Conservation (phyloP, 768 basidiomycete genomes). For the Rhodotorula taiwanensis region DNA sequence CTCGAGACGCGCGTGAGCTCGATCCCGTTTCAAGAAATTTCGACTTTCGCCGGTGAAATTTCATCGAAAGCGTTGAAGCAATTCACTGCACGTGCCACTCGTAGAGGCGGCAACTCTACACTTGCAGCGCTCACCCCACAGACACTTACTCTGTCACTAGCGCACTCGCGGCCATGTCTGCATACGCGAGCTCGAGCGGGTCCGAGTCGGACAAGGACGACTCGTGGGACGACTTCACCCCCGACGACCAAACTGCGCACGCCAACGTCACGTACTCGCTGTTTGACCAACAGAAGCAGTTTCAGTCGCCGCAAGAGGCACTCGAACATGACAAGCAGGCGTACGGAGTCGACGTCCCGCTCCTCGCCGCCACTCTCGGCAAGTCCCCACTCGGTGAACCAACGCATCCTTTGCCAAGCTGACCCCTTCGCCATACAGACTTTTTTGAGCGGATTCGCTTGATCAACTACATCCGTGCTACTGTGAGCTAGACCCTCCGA, state of each 20-base stretch:
- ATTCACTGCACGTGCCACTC: too few species aligned
- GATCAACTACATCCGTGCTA: conserved; percentile 78
- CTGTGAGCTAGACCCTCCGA: conserved; percentile 48
- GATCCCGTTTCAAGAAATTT: too few species aligned
- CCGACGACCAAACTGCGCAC: conserved; percentile 37
- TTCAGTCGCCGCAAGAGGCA: conserved; percentile 58
- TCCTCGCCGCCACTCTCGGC: conserved; percentile 55
- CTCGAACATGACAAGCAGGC: conserved; percentile 57
- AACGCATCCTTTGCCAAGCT: neutral
- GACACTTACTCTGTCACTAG: too few species aligned
- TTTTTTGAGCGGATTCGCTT: conserved; percentile 70
- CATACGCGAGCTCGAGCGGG: neutral
- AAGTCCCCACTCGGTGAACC: conserved; percentile 37
- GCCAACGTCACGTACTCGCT: conserved; percentile 56
- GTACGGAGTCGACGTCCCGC: conserved; percentile 60
- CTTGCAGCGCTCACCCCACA: too few species aligned
- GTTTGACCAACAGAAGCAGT: conserved; percentile 58
- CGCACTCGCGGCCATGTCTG: too few species aligned
- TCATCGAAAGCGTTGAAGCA: too few species aligned
- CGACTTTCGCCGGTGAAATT: too few species aligned
- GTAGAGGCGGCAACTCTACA: too few species aligned
- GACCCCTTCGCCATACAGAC: conserved; percentile 47
- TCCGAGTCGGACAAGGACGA: conserved; percentile 9
- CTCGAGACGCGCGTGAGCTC: too few species aligned
- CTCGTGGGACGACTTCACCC: conserved; percentile 37